Evolutionary conservation across 2,329 filamentous ascomycete species (phyloP).

Genomic region (Paracorniculantispora psalliotae): DNA sequence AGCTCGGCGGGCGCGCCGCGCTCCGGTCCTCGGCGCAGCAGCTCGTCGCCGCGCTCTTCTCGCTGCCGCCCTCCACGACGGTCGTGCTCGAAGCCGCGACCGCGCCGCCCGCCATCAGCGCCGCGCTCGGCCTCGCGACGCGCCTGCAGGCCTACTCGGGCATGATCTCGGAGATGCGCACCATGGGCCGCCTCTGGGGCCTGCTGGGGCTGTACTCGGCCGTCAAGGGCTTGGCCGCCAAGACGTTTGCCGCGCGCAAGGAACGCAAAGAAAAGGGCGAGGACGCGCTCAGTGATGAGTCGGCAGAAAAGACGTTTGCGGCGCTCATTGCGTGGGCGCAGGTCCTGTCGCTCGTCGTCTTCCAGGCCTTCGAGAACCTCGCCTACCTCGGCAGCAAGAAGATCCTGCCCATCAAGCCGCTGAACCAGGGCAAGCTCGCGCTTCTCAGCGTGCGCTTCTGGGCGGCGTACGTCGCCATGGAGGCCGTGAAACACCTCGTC

Average conservation of each 20-base stretch:
- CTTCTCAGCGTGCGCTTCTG: constrained; percentile 75
- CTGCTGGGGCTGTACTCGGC: constrained; percentile 69
- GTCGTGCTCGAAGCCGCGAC: constrained; percentile 38
- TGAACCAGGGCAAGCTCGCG: constrained; percentile 56
- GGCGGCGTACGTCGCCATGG: constrained; percentile 70
- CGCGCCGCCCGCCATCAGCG: constrained; percentile 30
- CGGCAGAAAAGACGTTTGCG: constrained; percentile 33
- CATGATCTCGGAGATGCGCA: constrained; percentile 65
- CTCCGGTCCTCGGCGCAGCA: constrained; percentile 48
- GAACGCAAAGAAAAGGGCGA: constrained; percentile 26
- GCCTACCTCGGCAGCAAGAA: constrained; percentile 72
- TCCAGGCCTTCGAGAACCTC: constrained; percentile 78
- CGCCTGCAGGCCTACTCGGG: constrained; percentile 57
- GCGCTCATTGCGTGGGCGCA: constrained; percentile 59
- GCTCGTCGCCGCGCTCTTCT: constrained; percentile 47
- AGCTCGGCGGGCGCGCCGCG: constrained; percentile 50
- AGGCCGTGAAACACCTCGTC: constrained; percentile 61
- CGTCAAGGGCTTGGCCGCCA: constrained; percentile 46
- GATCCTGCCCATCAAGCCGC: constrained; percentile 55
- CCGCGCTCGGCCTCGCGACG: constrained; percentile 44
- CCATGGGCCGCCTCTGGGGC: constrained; percentile 72
- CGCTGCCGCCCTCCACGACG: constrained; percentile 46
- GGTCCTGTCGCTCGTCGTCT: constrained; percentile 61
- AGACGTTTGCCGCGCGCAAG: constrained; percentile 21
- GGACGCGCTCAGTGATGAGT: constrained; percentile 31